phyloP scores from a whole-genome alignment of 345 rosid species.

The Litchi chinensis region DNA sequence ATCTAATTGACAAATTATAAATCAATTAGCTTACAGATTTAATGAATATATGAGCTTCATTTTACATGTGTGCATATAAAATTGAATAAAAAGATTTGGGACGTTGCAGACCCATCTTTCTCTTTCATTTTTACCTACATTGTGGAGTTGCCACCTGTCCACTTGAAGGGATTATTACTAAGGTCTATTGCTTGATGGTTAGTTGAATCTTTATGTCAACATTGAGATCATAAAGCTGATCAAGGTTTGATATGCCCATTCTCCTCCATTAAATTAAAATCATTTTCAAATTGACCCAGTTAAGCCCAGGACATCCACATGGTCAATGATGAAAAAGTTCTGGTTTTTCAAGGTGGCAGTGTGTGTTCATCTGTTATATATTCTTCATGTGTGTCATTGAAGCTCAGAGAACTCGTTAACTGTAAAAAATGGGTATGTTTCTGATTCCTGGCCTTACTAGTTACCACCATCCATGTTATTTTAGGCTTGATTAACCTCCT shows the following conservation, averaged over 20 bases:
- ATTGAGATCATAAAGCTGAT: background rate
- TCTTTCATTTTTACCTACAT: background rate
- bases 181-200: background rate
- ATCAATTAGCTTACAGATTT: background rate
- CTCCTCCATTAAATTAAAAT: background rate
- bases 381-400: background rate
- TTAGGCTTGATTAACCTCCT: no score
- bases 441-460: background rate
- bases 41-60: background rate
- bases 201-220: background rate
- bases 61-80: background rate
- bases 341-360: background rate
- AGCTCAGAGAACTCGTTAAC: background rate
- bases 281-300: background rate
- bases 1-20: background rate
- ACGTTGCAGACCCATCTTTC: background rate
- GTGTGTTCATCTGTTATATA: background rate
- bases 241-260: background rate
- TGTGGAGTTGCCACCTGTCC: background rate
- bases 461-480: background rate
- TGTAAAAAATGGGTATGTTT: background rate
- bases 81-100: background rate
- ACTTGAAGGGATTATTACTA: no score
- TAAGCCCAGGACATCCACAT: background rate
- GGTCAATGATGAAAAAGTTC: background rate